phyloP scores from a whole-genome alignment of 495 filamentous ascomycete species.

The Aspergillus panamensis region DNA sequence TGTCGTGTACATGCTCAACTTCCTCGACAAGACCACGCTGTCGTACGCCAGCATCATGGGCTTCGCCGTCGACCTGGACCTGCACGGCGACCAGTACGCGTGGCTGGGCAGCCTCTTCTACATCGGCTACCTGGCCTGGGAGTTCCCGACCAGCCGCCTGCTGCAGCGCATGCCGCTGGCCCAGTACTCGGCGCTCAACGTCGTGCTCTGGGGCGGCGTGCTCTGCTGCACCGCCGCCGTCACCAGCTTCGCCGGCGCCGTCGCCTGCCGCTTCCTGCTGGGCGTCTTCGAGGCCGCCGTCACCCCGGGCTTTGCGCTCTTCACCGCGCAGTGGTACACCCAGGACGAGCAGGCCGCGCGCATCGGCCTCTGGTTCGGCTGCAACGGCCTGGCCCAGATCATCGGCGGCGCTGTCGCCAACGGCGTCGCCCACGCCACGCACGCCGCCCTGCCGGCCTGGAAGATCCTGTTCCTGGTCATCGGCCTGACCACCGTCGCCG shows the following conservation, averaged over 20 bases:
- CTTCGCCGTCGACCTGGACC: conserved; percentile 47
- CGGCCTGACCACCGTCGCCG: conserved; percentile 4
- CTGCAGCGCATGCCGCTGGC: conserved; percentile 51
- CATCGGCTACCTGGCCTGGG: conserved; percentile 63
- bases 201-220: conserved; percentile 50
- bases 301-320: conserved; percentile 29
- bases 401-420: conserved; percentile 2
- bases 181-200: conserved; percentile 48
- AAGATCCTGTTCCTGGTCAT: conserved; percentile 2
- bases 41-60: conserved; percentile 65
- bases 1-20: conserved; percentile 61
- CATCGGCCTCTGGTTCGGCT: conserved; percentile 17
- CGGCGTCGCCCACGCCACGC: not conserved
- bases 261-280: conserved; percentile 32
- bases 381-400: conserved; percentile 8
- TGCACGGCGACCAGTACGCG: conserved; percentile 45
- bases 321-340: conserved; percentile 21
- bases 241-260: conserved; percentile 29
- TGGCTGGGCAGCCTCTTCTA: conserved; percentile 60
- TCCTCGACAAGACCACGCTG: conserved; percentile 60
- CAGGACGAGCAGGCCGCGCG: conserved; percentile 19
- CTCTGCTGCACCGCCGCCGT: conserved; percentile 21
- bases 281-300: conserved; percentile 35
- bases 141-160: conserved; percentile 49
- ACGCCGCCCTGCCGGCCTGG: not conserved